Evolutionary conservation across 352 stramenopile genomes (phyloP).

Genomic region (Globisporangium radiosum): DNA sequence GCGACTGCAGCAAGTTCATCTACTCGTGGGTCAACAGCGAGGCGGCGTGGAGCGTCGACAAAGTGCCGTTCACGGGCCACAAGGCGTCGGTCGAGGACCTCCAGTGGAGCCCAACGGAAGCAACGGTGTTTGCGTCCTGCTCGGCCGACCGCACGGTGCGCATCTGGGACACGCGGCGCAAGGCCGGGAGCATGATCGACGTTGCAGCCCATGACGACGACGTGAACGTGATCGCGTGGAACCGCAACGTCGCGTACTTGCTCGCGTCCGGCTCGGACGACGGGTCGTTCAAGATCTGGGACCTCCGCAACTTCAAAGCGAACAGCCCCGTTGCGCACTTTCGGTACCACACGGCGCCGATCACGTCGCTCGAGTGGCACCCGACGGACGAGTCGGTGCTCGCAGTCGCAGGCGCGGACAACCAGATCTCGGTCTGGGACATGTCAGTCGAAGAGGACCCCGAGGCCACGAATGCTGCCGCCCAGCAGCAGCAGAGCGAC

Average conservation of each 20-base stretch:
- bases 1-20: constrained; percentile 96
- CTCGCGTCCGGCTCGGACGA: constrained; percentile 97
- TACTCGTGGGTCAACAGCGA: constrained; percentile 90
- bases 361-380: constrained; percentile 99
- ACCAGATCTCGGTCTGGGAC: constrained; percentile 98
- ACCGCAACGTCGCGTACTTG: constrained; percentile 95
- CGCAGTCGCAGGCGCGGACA: constrained; percentile 90
- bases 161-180: constrained; percentile 97
- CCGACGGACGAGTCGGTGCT: constrained; percentile 99
- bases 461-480: constrained; percentile 43
- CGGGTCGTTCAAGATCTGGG: constrained; percentile 96
- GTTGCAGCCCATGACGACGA: constrained; percentile 93
- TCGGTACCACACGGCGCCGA: constrained; percentile 92
- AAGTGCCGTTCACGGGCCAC: constrained; percentile 89
- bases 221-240: constrained; percentile 99
- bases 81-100: constrained; percentile 95
- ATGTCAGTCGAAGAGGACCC: constrained; percentile 98
- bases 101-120: constrained; percentile 97
- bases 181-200: constrained; percentile 91
- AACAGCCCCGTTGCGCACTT: constrained; percentile 92
- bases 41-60: constrained; percentile 80
- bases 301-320: constrained; percentile 92
- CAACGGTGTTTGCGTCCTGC: constrained; percentile 93
- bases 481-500: constrained; percentile 12
- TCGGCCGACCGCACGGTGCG: constrained; percentile 92